phyloP scores from a whole-genome alignment of 106 monocot species.

The Acanthochlamys bracteata region DNA sequence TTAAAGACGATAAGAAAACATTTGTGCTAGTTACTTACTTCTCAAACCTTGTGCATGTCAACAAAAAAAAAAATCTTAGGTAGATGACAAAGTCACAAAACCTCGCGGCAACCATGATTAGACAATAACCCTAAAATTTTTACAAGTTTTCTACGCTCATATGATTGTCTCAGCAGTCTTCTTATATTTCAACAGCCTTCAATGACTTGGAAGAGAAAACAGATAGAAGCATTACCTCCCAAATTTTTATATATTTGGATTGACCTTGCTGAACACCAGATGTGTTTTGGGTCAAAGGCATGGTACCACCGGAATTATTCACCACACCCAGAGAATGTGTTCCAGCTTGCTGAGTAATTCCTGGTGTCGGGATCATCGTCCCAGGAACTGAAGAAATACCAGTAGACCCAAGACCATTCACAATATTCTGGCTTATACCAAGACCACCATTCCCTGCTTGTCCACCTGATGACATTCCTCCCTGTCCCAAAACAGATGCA shows the following conservation, averaged over 20 bases:
- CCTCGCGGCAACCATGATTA: too few relatives aligned
- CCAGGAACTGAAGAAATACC: slow-evolving; percentile 64
- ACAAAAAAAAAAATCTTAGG: too few relatives aligned
- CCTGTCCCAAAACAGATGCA: slow-evolving; percentile 46
- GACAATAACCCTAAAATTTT: too few relatives aligned
- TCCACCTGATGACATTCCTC: slow-evolving; percentile 35
- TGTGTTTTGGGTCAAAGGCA: slow-evolving; percentile 49
- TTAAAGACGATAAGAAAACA: too few relatives aligned
- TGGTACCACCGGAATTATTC: slow-evolving; percentile 50
- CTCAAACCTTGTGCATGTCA: too few relatives aligned
- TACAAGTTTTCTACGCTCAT: too few relatives aligned
- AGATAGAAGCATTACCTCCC: slow-evolving; percentile 68
- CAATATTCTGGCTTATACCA: slow-evolving; percentile 48
- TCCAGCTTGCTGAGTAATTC: slow-evolving; percentile 70
- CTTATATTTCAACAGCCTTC: too few relatives aligned
- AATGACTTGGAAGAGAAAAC: background rate
- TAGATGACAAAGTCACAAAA: too few relatives aligned
- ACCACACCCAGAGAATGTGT: slow-evolving; percentile 47
- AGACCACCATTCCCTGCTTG: slow-evolving; percentile 85
- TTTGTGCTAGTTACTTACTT: too few relatives aligned
- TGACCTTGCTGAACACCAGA: slow-evolving; percentile 56
- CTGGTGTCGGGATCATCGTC: slow-evolving; percentile 93
- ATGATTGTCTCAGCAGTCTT: too few relatives aligned
- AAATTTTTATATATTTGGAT: slow-evolving; percentile 83
- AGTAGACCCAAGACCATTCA: slow-evolving; percentile 41